A percentile compares a stretch with the other conserved stretches of the same genome.
phyloP scores from a whole-genome alignment of 306 rosid species.

The Pachyrhizus erosus region DNA sequence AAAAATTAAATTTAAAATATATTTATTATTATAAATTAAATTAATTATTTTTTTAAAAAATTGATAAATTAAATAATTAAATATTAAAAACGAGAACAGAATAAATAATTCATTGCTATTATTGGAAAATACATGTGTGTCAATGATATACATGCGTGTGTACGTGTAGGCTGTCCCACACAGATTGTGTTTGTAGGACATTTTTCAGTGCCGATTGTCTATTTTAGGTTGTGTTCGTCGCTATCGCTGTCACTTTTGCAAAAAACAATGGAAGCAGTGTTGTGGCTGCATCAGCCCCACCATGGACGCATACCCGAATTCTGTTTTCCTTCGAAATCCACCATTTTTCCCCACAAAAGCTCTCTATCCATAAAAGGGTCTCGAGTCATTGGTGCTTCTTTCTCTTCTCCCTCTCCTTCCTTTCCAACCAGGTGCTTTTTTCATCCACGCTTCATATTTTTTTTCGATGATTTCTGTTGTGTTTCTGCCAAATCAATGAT shows the following conservation, averaged over 20 bases:
- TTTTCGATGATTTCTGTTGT: neutral
- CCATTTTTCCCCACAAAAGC: neutral
- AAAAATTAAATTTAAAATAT: too few relatives aligned
- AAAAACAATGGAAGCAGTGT: neutral
- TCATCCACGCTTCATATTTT: neutral
- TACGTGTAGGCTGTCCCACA: neutral
- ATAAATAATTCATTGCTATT: too few relatives aligned
- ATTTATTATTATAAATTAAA: too few relatives aligned
- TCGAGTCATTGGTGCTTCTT: neutral
- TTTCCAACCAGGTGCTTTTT: neutral
- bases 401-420: neutral
- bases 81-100: too few relatives aligned
- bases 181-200: neutral
- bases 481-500: neutral
- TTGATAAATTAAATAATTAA: too few relatives aligned
- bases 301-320: neutral
- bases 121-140: too few relatives aligned
- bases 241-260: neutral
- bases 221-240: neutral
- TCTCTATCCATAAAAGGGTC: neutral
- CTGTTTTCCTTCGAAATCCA: neutral
- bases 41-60: too few relatives aligned
- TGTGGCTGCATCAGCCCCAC: neutral
- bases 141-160: too few relatives aligned
- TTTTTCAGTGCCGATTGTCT: neutral